Evolutionary conservation across 2,329 filamentous ascomycete species (phyloP), one percentile per base, ranked within the genome.

Genomic region (Pseudogymnoascus sp.): DNA sequence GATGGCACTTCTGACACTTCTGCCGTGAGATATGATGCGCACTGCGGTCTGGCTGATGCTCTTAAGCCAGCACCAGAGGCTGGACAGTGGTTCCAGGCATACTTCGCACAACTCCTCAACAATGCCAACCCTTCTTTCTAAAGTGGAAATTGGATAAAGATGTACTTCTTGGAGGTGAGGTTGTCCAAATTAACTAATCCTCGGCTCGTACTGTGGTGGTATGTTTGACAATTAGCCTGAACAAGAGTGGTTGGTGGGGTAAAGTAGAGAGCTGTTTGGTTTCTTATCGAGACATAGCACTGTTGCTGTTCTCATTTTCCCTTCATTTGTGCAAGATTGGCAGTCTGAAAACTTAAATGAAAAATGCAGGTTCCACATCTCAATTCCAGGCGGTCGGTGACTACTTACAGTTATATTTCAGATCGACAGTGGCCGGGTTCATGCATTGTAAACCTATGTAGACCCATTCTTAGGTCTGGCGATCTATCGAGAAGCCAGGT

Each of bases 1-100:
- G 73, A 76, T 64, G 74, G 74, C 66, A 76, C 74, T 26, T 78
- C 76, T 2, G 68, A 80, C 64, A 73, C 71, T 29, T 70, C 69
- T 31, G 74, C 80, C 8, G 60, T 71, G 6, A 76, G 81, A 61
- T 84, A 82, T 70, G 81, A 84, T 70, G 73, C 73, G 24, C 76
- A 81, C 70, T 84, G 82, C 61, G 80, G 82, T 47, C 72, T 74
- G 26, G 65, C 70, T n/a, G 77, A 80, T 72, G 75, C 86, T 1
- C 75, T 88, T 42, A 73, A 83, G 73, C 87, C 87, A 1, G 86
- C 87, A 1, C 87, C 87, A 31, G 85, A 90, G 74, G 87, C 88
- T 8, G 87, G 88, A 31, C 76, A 79, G 7, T 91, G 87, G 87
- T 88, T 59, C 74, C 76, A 83, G 73, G 79, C 76, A 19, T 85